phyloP scores from a whole-genome alignment of 371 early-diverging fungal species.

The Dichotomocladium elegans region DNA sequence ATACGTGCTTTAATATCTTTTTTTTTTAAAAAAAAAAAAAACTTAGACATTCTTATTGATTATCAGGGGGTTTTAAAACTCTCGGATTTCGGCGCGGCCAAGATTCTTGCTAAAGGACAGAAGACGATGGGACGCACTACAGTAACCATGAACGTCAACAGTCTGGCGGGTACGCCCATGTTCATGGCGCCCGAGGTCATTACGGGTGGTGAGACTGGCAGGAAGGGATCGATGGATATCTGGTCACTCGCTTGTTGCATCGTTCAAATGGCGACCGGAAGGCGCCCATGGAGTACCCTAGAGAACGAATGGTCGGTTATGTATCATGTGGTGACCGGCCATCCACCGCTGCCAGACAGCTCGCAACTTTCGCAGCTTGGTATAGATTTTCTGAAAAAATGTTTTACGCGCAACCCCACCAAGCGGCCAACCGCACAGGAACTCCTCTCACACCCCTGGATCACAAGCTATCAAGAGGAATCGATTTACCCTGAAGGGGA shows the following conservation, averaged over 20 bases:
- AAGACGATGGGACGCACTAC: constrained; percentile 62
- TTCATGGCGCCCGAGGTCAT: constrained; percentile 97
- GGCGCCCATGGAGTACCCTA: constrained; percentile 87
- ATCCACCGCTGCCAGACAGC: constrained; percentile 68
- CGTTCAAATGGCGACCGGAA: constrained; percentile 92
- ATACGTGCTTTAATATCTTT: not conserved
- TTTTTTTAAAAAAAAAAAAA: too few species aligned
- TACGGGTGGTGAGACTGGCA: constrained; percentile 68
- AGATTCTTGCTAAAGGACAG: constrained; percentile 76
- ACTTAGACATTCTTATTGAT: constrained; percentile 73
- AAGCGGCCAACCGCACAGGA: constrained; percentile 77
- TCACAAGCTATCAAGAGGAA: constrained; percentile 38
- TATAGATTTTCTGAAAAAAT: constrained; percentile 72
- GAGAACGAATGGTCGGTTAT: constrained; percentile 95
- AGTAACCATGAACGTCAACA: constrained; percentile 54
- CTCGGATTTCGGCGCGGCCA: constrained; percentile 90
- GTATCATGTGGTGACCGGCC: constrained; percentile 76
- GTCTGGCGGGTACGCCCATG: constrained; percentile 92
- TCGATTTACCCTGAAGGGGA: not conserved
- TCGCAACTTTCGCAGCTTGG: constrained; percentile 61
- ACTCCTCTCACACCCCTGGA: constrained; percentile 75
- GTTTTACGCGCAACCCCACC: constrained; percentile 72
- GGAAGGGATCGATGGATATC: constrained; percentile 88
- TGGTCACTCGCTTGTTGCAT: constrained; percentile 95
- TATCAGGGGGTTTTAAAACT: constrained; percentile 76